phyloP scores from a whole-genome alignment of 192 early-diverging fungal species.

The Phlyctochytrium arcticum region DNA sequence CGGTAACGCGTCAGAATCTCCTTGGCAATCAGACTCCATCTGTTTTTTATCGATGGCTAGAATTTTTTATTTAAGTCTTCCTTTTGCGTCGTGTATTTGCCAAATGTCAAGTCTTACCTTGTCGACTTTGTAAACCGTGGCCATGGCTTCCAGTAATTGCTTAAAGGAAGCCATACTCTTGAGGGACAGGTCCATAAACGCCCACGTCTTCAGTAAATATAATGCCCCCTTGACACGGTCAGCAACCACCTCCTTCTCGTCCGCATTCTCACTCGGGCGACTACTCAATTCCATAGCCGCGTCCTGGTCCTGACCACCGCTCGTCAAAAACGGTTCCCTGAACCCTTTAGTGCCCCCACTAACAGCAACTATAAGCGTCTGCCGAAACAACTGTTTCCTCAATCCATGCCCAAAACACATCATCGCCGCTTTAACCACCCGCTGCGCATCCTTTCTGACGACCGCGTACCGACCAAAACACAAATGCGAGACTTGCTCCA shows the following conservation, averaged over 20 bases:
- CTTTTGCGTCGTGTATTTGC: too few species aligned
- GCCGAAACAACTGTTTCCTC: conserved; percentile 5
- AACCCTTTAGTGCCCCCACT: not conserved
- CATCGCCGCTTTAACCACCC: conserved; percentile 4
- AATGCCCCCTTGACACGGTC: conserved; percentile 70
- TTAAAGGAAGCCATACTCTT: conserved; percentile 51
- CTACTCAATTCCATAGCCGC: too few species aligned
- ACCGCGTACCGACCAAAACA: conserved; percentile 40
- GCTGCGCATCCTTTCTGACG: conserved; percentile 33
- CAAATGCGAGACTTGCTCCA: conserved; percentile 53
- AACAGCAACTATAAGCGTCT: not conserved
- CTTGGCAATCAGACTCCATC: not conserved
- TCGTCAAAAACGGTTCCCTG: not conserved
- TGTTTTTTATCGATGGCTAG: not conserved
- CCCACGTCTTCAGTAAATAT: conserved; percentile 53
- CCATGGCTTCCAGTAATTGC: not conserved
- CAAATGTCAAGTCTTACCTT: too few species aligned
- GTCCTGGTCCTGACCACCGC: too few species aligned
- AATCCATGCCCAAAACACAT: not conserved
- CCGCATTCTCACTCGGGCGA: too few species aligned
- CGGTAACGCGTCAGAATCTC: conserved; percentile 13
- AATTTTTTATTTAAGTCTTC: too few species aligned
- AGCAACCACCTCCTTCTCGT: conserved; percentile 33
- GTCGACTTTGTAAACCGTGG: conserved; percentile 1
- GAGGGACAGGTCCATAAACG: conserved; percentile 47